Conservation (phyloP, 306 rosid genomes). For the Fagus crenata region DNA sequence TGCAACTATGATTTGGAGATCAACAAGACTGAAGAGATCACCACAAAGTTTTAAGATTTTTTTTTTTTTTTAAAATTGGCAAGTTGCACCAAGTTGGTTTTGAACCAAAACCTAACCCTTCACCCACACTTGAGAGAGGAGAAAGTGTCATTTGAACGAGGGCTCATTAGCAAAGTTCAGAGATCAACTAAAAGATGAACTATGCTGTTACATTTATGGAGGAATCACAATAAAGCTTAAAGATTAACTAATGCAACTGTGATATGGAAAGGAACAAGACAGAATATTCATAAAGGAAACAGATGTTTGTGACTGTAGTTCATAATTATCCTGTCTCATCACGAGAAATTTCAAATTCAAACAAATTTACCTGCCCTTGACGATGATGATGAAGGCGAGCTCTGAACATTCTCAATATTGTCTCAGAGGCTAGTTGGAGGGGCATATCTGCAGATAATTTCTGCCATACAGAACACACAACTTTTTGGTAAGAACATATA, state of each 20-base stretch:
- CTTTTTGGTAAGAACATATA: slow-evolving; percentile 15
- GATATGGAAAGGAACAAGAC: slow-evolving; percentile 13
- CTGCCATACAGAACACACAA: slow-evolving; percentile 44
- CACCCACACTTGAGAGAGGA: too few species aligned
- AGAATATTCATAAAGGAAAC: slow-evolving; percentile 1
- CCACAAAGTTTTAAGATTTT: too few species aligned
- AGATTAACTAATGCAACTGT: not conserved
- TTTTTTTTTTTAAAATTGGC: too few species aligned
- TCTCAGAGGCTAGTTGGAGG: slow-evolving; percentile 93
- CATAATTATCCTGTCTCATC: not conserved
- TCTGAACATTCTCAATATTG: slow-evolving; percentile 83
- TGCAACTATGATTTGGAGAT: not conserved
- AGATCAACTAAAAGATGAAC: not conserved
- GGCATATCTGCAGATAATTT: slow-evolving; percentile 92
- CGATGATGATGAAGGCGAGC: slow-evolving; percentile 92
- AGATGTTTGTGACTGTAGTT: not conserved
- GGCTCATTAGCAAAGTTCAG: not conserved
- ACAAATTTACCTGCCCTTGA: slow-evolving; percentile 75
- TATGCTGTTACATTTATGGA: not conserved
- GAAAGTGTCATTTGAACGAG: too few species aligned
- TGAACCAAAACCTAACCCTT: too few species aligned
- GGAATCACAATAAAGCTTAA: not conserved
- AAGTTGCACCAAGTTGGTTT: too few species aligned
- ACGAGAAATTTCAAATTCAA: slow-evolving; percentile 15
- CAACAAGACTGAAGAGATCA: not conserved